Percentiles rank a stretch among this genome's conserved stretches.
phyloP scores from a whole-genome alignment of 345 rosid species.

The Populus alba region DNA sequence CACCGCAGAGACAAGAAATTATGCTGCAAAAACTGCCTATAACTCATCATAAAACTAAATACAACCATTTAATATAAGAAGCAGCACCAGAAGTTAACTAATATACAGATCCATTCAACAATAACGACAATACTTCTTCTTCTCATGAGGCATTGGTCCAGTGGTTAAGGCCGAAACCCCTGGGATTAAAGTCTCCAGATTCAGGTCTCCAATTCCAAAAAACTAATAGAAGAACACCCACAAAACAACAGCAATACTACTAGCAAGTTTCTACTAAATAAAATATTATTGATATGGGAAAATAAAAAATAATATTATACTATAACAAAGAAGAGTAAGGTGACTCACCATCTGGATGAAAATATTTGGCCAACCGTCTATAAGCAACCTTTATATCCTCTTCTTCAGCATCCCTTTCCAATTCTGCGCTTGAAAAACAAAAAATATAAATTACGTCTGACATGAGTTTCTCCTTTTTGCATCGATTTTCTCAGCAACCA shows the following conservation, averaged over 20 bases:
- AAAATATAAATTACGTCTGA: not conserved
- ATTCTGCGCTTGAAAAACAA: constrained; percentile 44
- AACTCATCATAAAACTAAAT: not conserved
- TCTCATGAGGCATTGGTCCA: too few species aligned
- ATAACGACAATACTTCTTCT: too few species aligned
- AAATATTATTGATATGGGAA: not conserved
- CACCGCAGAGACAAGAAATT: constrained; percentile 1
- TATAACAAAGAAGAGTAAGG: not conserved
- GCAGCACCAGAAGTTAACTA: not conserved
- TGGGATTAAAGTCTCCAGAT: too few species aligned
- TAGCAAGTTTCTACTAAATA: not conserved
- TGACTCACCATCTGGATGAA: constrained; percentile 90
- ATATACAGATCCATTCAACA: constrained; percentile 3
- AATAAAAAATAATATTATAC: not conserved
- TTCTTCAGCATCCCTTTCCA: constrained; percentile 79
- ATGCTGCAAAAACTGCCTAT: too few species aligned
- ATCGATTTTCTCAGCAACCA: constrained; percentile 8
- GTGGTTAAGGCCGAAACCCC: too few species aligned
- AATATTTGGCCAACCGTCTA: constrained; percentile 84
- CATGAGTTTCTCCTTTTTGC: not conserved
- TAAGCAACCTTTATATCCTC: constrained; percentile 84
- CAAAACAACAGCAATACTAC: too few species aligned
- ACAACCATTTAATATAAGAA: not conserved
- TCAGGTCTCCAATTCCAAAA: too few species aligned
- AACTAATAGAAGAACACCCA: too few species aligned